Conservation (phyloP, 2,329 filamentous ascomycete genomes). For the Phialemoniopsis sp. region DNA sequence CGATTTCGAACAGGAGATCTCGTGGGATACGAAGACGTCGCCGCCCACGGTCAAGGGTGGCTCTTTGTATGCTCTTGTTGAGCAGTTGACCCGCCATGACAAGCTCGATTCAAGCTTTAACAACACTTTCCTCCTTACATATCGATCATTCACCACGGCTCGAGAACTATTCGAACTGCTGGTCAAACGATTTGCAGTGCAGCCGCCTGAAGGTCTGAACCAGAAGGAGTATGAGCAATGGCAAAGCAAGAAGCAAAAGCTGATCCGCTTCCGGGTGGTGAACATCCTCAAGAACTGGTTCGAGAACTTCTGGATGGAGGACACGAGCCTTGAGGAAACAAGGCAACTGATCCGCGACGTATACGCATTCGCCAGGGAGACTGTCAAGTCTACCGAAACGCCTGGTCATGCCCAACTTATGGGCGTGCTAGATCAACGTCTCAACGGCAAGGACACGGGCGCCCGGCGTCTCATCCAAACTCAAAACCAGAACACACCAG, state of each 20-base stretch:
- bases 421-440: slow-evolving; percentile 81
- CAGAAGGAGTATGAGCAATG: slow-evolving; percentile 77
- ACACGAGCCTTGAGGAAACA: slow-evolving; percentile 70
- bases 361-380: slow-evolving; percentile 85
- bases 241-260: slow-evolving; percentile 92
- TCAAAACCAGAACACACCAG: slow-evolving; percentile 73
- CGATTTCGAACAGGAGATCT: slow-evolving; percentile 84
- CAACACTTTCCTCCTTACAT: slow-evolving; percentile 95
- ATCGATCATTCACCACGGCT: slow-evolving; percentile 89
- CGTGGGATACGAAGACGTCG: slow-evolving; percentile 79
- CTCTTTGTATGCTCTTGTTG: slow-evolving; percentile 82
- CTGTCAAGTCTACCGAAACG: slow-evolving; percentile 88
- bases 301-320: slow-evolving; percentile 98
- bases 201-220: slow-evolving; percentile 79
- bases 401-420: slow-evolving; percentile 82
- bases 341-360: slow-evolving; percentile 84
- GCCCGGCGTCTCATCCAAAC: slow-evolving; percentile 85
- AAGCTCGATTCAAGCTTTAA: slow-evolving; percentile 94
- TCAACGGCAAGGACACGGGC: slow-evolving; percentile 82
- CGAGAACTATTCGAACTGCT: slow-evolving; percentile 89
- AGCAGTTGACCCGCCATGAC: slow-evolving; percentile 93
- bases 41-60: slow-evolving; percentile 81
- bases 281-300: slow-evolving; percentile 99
- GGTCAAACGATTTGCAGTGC: slow-evolving; percentile 86
- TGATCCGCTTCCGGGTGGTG: slow-evolving; percentile 91